Evolutionary conservation across 306 rosid genomes (phyloP).

Genomic region (Begonia fuchsioides): DNA sequence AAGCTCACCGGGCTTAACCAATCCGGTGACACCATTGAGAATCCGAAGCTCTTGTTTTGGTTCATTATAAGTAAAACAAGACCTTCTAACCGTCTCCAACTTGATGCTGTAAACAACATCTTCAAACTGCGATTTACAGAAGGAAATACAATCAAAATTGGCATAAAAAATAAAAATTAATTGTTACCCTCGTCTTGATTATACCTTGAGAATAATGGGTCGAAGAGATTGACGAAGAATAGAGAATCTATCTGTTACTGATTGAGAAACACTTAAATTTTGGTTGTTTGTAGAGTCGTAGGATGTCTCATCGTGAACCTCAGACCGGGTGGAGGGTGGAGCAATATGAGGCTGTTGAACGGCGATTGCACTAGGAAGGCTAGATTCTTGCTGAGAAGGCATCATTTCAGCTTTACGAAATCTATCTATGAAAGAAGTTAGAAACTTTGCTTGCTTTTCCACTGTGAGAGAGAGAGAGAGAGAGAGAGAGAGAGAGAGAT

Average conservation of each 20-base stretch:
- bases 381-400: background rate
- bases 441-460: too few species aligned
- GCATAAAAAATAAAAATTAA: background rate
- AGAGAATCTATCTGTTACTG: constrained; percentile 8
- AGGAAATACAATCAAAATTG: background rate
- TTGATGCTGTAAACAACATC: constrained; percentile 45
- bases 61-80: constrained; percentile 17
- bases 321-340: background rate
- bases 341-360: background rate
- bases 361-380: background rate
- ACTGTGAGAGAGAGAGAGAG: background rate
- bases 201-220: constrained; percentile 58
- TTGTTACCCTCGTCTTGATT: background rate
- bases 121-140: constrained; percentile 41
- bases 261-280: background rate
- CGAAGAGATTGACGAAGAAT: constrained; percentile 41
- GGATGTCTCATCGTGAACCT: background rate
- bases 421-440: background rate
- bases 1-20: constrained; percentile 58
- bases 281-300: background rate
- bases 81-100: constrained; percentile 12
- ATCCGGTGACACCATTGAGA: constrained; percentile 46
- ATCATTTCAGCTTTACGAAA: background rate
- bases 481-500: background rate
- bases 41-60: constrained; percentile 28